Base-by-base conservation (phyloP, 2,329 filamentous ascomycete genomes). In the Simplicillium aogashimaense region DNA sequence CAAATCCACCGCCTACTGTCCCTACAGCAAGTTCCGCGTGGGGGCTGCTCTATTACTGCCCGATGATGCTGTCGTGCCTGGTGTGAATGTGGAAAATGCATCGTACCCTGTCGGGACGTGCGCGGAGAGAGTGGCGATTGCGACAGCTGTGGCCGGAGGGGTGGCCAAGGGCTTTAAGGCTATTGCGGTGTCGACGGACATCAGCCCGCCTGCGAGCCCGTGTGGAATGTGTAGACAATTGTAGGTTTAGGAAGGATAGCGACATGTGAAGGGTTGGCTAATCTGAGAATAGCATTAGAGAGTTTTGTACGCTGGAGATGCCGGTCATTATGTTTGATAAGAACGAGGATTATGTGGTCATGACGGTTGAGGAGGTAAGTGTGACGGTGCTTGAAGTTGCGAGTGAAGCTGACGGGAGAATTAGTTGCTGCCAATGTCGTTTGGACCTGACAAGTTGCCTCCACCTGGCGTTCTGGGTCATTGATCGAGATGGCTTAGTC, bases 221-320 rank as follows among this genome's bases (percentile, higher is more conserved):
- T 98, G 92, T 58, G 92, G 92, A 41, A 95, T 95, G 88, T 97
- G 90, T 60, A 73, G 90, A 52, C 90, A 95, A 59, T 94, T 90
- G 83, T 87, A 57, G 66, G 77, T 71, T 38, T 37, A 30, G 30
- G 36, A 32, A 25, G 40, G 18, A 43, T 29, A 18, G 40, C 34
- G 15, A n/a, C 38, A 44, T 40, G 42, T 48, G 41, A 47, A 38
- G 32, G 25, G 42, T 35, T 35, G 39, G 33, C 38, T 48, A 36
- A 50, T 43, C 13, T 25, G 16, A 34, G 32, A 41, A 40, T 48
- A 83, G 81, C 50, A 87, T 90, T 48, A 78, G 83, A 36, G 85
- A 90, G 63, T 89, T 89, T 53, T 83, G 78, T 49, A 60, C 71
- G 7, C 55, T 78, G n/a, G 64, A 70, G 6, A 79, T 76, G 43